Evolutionary conservation across 495 filamentous ascomycete species (phyloP).

Genomic region (Margaritispora aquatica): DNA sequence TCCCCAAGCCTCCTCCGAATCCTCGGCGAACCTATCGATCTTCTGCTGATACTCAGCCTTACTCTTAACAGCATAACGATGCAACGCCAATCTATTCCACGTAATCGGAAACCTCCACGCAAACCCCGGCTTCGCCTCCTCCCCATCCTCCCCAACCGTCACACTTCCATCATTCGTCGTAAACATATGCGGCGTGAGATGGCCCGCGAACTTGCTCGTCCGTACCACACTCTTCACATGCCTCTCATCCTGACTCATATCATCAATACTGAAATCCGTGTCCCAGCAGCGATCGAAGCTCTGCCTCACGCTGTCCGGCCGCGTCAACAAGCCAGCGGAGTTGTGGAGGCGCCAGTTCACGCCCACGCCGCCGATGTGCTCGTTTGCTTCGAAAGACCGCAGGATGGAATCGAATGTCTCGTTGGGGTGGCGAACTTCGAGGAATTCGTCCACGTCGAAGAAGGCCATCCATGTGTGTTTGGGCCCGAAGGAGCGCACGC

Average conservation of each 20-base stretch:
- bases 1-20: background rate
- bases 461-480: slow-evolving; percentile 13
- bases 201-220: background rate
- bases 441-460: slow-evolving; percentile 12
- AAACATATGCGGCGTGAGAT: background rate
- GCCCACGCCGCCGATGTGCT: background rate
- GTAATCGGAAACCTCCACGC: background rate
- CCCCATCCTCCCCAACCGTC: slow-evolving; percentile 11
- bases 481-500: background rate
- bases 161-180: background rate
- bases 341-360: slow-evolving; percentile 8
- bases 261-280: background rate
- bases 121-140: background rate
- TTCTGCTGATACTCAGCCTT: slow-evolving; percentile 12
- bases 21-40: background rate
- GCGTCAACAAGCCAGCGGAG: background rate
- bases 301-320: background rate
- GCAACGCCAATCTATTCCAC: background rate
- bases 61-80: slow-evolving; percentile 13
- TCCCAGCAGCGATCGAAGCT: slow-evolving; percentile 5
- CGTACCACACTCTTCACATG: slow-evolving; percentile 5
- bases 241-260: background rate
- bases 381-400: background rate
- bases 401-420: slow-evolving; percentile 3
- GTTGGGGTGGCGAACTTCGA: background rate